Evolutionary conservation across 371 early-diverging fungal genomes (phyloP).

Genomic region (Mucor irregularis): DNA sequence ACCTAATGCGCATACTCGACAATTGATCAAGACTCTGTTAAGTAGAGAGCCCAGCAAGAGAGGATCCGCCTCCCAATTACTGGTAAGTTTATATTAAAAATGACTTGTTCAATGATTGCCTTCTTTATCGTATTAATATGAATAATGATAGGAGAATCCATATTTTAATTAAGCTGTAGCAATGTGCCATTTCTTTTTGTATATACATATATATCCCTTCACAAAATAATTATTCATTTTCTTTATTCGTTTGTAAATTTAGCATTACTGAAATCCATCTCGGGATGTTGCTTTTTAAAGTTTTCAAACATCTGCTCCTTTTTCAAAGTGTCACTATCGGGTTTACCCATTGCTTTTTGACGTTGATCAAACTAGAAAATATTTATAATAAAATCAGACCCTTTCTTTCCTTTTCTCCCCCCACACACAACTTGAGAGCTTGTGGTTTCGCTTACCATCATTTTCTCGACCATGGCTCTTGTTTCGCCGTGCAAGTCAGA

Average conservation of each 20-base stretch:
- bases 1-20: conserved; percentile 33
- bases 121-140: neutral
- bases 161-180: conserved; percentile 12
- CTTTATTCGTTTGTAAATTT: conserved; percentile 19
- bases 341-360: conserved; percentile 82
- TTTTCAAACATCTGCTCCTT: conserved; percentile 79
- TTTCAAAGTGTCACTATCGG: conserved; percentile 81
- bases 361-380: conserved; percentile 82
- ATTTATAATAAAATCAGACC: no score
- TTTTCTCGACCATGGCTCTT: conserved; percentile 83
- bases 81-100: conserved; percentile 27
- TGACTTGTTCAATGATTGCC: neutral
- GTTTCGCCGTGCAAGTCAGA: conserved; percentile 91
- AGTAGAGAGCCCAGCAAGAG: conserved; percentile 45
- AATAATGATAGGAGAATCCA: conserved; percentile 15
- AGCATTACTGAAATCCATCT: conserved; percentile 51
- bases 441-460: conserved; percentile 74
- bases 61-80: conserved; percentile 35
- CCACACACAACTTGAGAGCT: no score
- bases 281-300: conserved; percentile 68
- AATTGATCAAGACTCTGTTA: conserved; percentile 35
- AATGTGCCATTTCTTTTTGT: no score
- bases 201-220: neutral
- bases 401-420: no score
- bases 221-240: neutral